A percentile compares a stretch with the other conserved stretches of the same genome.
Evolutionary conservation across 306 rosid species (phyloP).

Genomic region (Ammopiptanthus mongolicus): DNA sequence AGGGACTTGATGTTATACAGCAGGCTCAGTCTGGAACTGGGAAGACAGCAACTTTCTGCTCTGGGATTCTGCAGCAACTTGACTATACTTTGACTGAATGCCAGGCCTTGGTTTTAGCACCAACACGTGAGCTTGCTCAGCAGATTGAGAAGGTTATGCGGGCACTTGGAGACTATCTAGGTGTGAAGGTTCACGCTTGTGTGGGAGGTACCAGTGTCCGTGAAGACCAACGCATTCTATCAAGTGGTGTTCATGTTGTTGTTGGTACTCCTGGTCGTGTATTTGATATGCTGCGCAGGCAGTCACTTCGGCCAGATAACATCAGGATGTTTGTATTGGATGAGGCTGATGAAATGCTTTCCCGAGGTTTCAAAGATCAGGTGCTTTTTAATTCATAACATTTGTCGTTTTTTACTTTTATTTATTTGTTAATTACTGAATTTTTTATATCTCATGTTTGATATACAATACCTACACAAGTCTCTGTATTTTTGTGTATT

Average conservation of each 20-base stretch:
- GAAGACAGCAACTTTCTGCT: constrained; percentile 81
- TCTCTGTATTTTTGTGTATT: background rate
- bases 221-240: constrained; percentile 72
- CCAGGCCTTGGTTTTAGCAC: constrained; percentile 77
- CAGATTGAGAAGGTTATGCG: constrained; percentile 92
- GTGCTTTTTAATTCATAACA: constrained; percentile 17
- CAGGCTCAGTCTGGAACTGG: constrained; percentile 93
- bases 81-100: constrained; percentile 67
- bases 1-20: constrained; percentile 84
- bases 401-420: background rate
- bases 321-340: constrained; percentile 82
- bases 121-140: constrained; percentile 85
- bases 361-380: constrained; percentile 86
- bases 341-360: constrained; percentile 91
- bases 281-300: constrained; percentile 79
- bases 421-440: no score
- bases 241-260: constrained; percentile 82
- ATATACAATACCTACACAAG: background rate
- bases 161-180: constrained; percentile 83
- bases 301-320: constrained; percentile 66
- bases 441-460: background rate
- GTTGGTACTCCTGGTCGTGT: constrained; percentile 90
- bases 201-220: constrained; percentile 84
- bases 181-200: constrained; percentile 81
- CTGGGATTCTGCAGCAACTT: constrained; percentile 78